Conservation (phyloP, 2,329 filamentous ascomycete genomes). For the Cladophialophora yegresii region DNA sequence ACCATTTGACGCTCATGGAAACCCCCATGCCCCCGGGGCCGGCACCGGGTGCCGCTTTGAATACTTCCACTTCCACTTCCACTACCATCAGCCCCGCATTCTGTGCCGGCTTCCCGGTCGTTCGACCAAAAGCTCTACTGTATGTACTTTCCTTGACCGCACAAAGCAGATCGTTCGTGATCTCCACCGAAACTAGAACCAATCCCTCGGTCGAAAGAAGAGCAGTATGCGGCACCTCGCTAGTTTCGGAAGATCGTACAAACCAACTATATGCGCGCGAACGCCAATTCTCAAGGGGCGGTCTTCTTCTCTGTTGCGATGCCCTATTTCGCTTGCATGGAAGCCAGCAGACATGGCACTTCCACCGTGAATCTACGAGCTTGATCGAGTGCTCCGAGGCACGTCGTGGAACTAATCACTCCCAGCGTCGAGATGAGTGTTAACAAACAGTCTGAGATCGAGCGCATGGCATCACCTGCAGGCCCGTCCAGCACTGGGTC, state of each 20-base stretch:
- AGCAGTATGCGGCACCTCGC: background rate
- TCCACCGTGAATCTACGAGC: conserved; percentile 2
- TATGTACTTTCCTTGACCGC: background rate
- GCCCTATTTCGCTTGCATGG: background rate
- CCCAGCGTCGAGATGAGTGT: conserved; percentile 1
- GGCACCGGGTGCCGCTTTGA: background rate
- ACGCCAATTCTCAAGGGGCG: background rate
- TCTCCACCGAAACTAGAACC: conserved; percentile 5
- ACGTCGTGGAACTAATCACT: background rate
- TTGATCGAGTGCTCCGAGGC: background rate
- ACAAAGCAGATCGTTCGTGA: background rate
- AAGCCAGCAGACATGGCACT: background rate
- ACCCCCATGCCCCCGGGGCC: background rate
- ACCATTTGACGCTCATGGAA: background rate
- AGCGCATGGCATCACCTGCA: conserved; percentile 7
- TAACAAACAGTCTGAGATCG: conserved; percentile 9
- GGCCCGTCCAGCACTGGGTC: background rate
- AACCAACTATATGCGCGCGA: background rate
- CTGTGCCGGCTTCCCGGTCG: conserved; percentile 5
- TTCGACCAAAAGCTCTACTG: background rate
- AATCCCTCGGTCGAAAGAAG: conserved; percentile 9
- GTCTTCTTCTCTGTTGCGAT: background rate
- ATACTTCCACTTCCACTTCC: background rate
- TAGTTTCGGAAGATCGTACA: background rate
- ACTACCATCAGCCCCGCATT: conserved; percentile 1